phyloP scores from a whole-genome alignment of 768 basidiomycete species.

The Cystobasidium ongulense region DNA sequence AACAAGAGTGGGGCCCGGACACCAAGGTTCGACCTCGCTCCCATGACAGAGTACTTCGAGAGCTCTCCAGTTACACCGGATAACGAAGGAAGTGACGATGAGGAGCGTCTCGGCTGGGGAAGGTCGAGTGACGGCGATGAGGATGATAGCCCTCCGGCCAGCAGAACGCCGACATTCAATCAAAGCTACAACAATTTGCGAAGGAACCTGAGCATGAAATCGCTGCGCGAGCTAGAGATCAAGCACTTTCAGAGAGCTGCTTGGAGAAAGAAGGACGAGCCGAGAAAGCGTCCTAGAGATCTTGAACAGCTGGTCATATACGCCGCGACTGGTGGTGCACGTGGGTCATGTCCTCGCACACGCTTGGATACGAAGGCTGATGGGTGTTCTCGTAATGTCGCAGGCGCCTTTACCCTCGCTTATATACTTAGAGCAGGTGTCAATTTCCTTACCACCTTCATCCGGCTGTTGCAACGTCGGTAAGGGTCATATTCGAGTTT shows the following conservation, averaged over 20 bases:
- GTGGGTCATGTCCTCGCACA: slow-evolving; percentile 50
- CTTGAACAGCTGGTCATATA: slow-evolving; percentile 63
- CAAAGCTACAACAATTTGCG: slow-evolving; percentile 33
- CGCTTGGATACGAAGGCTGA: not conserved
- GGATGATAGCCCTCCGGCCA: slow-evolving; percentile 13
- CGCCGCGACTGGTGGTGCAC: slow-evolving; percentile 60
- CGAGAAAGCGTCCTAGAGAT: slow-evolving; percentile 59
- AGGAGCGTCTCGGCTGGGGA: not conserved
- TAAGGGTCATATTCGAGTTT: slow-evolving; percentile 45
- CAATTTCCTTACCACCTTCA: slow-evolving; percentile 68
- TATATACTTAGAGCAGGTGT: slow-evolving; percentile 74
- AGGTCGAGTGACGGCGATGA: slow-evolving; percentile 7
- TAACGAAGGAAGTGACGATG: slow-evolving; percentile 10
- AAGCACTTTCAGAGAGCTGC: slow-evolving; percentile 57
- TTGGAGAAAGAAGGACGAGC: slow-evolving; percentile 57
- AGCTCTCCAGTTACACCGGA: not conserved
- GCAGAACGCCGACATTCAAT: slow-evolving; percentile 36
- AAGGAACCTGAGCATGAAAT: slow-evolving; percentile 59
- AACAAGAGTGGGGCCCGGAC: slow-evolving; percentile 5
- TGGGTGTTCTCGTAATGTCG: not conserved
- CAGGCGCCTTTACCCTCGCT: slow-evolving; percentile 73
- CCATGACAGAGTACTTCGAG: slow-evolving; percentile 11
- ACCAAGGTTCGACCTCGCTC: slow-evolving; percentile 10
- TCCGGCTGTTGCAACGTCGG: slow-evolving; percentile 63
- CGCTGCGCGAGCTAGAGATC: slow-evolving; percentile 70